These are phyloP conservation scores for Xanthoconium purpureum DNA, from an alignment of 768 basidiomycete genomes.

Conservation along the genomic window DNA sequence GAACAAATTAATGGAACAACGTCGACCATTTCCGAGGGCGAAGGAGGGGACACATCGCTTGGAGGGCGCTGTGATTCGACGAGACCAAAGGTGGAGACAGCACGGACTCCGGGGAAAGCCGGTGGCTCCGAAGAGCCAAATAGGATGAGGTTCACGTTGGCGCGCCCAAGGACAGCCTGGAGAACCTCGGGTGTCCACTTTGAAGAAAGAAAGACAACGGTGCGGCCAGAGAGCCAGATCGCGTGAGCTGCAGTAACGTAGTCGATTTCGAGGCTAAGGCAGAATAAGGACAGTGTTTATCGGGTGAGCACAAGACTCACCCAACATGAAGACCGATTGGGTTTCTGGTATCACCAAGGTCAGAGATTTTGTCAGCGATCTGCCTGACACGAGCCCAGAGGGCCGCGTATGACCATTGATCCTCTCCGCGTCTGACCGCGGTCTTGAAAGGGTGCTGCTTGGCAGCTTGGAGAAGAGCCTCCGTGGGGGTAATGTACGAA, in stretches of 20 bases:
- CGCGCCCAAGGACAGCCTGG: slow-evolving; percentile 20
- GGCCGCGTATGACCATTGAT: slow-evolving; percentile 31
- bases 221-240: slow-evolving; percentile 27
- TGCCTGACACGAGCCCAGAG: slow-evolving; percentile 31
- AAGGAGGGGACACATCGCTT: slow-evolving; percentile 10
- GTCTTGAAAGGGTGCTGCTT: slow-evolving; percentile 22
- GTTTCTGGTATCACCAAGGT: slow-evolving; percentile 12
- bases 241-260: slow-evolving; percentile 31
- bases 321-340: slow-evolving; percentile 29
- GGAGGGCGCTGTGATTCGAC: slow-evolving; percentile 9
- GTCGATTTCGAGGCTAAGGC: slow-evolving; percentile 27
- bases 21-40: slow-evolving; percentile 17
- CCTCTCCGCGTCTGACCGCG: slow-evolving; percentile 20
- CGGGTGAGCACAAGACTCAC: slow-evolving; percentile 4
- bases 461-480: slow-evolving; percentile 31
- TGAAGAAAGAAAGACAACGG: slow-evolving; percentile 29
- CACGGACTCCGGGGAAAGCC: slow-evolving; percentile 2
- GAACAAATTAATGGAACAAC: slow-evolving; percentile 26
- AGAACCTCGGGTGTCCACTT: slow-evolving; percentile 31
- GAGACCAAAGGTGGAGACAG: slow-evolving; percentile 20
- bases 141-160: slow-evolving; percentile 22
- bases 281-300: not conserved
- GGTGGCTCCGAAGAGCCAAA: slow-evolving; percentile 20
- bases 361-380: slow-evolving; percentile 21
- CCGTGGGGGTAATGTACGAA: slow-evolving; percentile 25